phyloP scores from a whole-genome alignment of 176 grass and related monocot genomes.

The Oryza glumipatula region DNA sequence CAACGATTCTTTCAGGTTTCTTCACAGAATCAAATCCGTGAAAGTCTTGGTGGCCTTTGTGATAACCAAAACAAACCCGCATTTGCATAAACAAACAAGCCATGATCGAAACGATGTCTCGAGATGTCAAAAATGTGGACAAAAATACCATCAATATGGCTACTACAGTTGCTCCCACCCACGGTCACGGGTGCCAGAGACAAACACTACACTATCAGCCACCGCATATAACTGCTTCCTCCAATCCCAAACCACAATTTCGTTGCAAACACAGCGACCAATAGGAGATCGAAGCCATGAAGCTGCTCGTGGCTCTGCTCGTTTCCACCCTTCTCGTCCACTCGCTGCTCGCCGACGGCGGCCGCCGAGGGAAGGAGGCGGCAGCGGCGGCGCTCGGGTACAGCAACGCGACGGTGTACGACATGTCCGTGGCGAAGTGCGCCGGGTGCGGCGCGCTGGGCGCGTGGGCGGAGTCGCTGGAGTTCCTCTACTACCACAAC shows the following conservation, averaged over 20 bases:
- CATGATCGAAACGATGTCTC: not conserved
- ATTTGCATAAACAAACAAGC: not conserved
- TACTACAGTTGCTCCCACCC: not conserved
- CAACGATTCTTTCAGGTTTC: not conserved
- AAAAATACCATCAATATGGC: not conserved
- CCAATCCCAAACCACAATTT: not conserved
- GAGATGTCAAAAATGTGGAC: not conserved
- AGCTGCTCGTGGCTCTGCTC: constrained; percentile 12
- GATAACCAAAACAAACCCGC: not conserved
- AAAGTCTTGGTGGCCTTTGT: too few species aligned
- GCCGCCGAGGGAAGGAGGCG: not conserved
- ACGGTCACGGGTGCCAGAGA: constrained; percentile 24
- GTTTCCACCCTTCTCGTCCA: not conserved
- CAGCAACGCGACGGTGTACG: constrained; percentile 48
- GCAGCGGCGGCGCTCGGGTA: not conserved
- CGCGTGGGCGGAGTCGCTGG: constrained; percentile 50
- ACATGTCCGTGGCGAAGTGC: constrained; percentile 41
- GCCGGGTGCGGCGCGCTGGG: constrained; percentile 26
- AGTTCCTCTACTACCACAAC: constrained; percentile 77
- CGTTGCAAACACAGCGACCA: not conserved
- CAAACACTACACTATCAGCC: not conserved
- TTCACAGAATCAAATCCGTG: not conserved
- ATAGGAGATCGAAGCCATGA: constrained; percentile 9
- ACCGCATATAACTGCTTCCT: not conserved
- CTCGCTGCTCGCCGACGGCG: not conserved